Evolutionary conservation across 306 rosid genomes (phyloP), one percentile per base, ranked within the genome.

Genomic region (Abrus precatorius): DNA sequence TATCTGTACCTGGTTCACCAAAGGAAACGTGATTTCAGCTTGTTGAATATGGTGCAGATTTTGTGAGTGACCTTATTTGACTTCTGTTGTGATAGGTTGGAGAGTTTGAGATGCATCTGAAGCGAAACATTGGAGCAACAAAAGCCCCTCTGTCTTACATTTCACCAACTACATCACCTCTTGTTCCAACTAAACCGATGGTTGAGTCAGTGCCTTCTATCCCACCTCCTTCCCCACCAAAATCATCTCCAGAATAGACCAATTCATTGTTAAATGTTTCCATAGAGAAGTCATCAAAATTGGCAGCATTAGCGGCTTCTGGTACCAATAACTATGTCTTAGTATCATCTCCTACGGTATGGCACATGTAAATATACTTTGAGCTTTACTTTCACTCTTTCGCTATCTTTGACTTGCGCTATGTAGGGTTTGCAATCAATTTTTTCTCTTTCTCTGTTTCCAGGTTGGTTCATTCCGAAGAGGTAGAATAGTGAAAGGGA

Each of bases 81-180:
- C 55, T 59, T 73, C 75, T 56, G 55, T 74, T 84, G 45, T 80
- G 67, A 62, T 69, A 92, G 97, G 85, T 92, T 84, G 97, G 97
- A 78, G 97, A 89, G 55, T 91, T 88, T 82, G 91, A 92, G 82
- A 92, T 92, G 97, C 94, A 91, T 84, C 64, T 92, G 70, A 92
- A 88, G 90, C 90, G 97, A 59, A 89, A 88, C 53, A 34, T 92
- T 76, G 97, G 91, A 82, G 94, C 66, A 54, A 84, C 87, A 55
- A 76, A 52, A 66, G 74, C 85, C 74, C 91, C 90, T 4, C 9
- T 86, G 81, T 84, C 95, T 64, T 75, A 71, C 88, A 86, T 89
- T 85, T 89, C 90, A 0, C 97, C 95, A 36, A 83, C 61, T 28
- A 72, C 75, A 45, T 82, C 92, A 1, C 94, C 90, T 9, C 95